phyloP scores from a whole-genome alignment of 2,329 filamentous ascomycete genomes.

The Cladophialophora chaetospira region DNA sequence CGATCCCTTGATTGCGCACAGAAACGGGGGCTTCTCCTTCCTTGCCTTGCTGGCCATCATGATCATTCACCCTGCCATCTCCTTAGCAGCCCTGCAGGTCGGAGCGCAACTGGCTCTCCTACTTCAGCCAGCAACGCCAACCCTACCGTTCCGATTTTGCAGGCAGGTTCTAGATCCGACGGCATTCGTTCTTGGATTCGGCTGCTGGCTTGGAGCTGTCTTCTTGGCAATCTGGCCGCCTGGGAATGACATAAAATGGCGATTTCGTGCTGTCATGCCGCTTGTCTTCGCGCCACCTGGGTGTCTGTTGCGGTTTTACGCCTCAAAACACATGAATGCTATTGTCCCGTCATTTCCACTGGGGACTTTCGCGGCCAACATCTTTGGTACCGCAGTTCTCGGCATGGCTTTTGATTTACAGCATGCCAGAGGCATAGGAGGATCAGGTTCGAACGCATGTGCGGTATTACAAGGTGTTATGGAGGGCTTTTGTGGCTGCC shows the following conservation, averaged over 20 bases:
- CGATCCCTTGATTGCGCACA: slow-evolving; percentile 41
- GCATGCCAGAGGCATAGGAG: slow-evolving; percentile 54
- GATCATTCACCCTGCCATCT: slow-evolving; percentile 68
- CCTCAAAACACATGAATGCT: slow-evolving; percentile 67
- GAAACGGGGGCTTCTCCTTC: slow-evolving; percentile 74
- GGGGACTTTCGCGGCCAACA: slow-evolving; percentile 78
- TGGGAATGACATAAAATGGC: slow-evolving; percentile 61
- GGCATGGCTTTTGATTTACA: slow-evolving; percentile 76
- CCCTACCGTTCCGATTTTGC: slow-evolving; percentile 56
- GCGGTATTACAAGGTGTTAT: slow-evolving; percentile 65
- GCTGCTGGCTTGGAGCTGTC: slow-evolving; percentile 73
- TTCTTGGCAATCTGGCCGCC: slow-evolving; percentile 69
- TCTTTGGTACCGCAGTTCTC: slow-evolving; percentile 70
- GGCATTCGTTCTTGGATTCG: slow-evolving; percentile 63
- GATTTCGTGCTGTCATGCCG: slow-evolving; percentile 69
- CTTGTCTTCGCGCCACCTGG: slow-evolving; percentile 78
- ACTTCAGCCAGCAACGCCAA: slow-evolving; percentile 59
- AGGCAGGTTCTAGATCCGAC: slow-evolving; percentile 63
- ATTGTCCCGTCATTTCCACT: slow-evolving; percentile 68
- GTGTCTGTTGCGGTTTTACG: slow-evolving; percentile 70
- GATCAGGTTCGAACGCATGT: slow-evolving; percentile 53
- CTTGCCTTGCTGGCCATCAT: slow-evolving; percentile 73
- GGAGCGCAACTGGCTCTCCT: slow-evolving; percentile 72
- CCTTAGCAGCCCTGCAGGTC: slow-evolving; percentile 64
- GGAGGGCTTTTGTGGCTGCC: slow-evolving; percentile 66